Conservation (phyloP, 495 filamentous ascomycete species). For the Hypoxylon fuscum region DNA sequence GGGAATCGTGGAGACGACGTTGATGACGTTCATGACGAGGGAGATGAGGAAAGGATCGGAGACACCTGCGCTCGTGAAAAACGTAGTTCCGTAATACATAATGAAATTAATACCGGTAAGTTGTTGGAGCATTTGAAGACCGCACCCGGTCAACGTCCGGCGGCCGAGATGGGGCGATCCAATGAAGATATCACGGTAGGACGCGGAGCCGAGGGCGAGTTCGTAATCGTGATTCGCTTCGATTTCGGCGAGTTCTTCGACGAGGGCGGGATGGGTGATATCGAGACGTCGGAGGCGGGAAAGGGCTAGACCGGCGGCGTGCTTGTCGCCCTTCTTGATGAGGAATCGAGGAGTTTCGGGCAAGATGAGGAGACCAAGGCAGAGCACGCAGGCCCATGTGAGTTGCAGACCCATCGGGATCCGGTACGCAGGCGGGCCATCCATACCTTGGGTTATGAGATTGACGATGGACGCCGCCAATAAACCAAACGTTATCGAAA, state of each 20-base stretch:
- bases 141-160: conserved; percentile 63
- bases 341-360: conserved; percentile 90
- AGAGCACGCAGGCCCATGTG: conserved; percentile 81
- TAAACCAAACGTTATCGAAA: conserved; percentile 87
- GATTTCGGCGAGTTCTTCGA: conserved; percentile 87
- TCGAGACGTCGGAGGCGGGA: conserved; percentile 80
- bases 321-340: conserved; percentile 78
- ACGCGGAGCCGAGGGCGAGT: conserved; percentile 74
- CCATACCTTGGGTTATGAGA: conserved; percentile 73
- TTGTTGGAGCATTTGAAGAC: conserved; percentile 68
- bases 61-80: conserved; percentile 74
- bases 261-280: conserved; percentile 74
- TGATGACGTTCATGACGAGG: conserved; percentile 80
- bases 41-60: conserved; percentile 72
- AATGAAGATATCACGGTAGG: conserved; percentile 76
- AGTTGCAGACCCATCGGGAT: conserved; percentile 90
- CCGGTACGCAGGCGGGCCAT: conserved; percentile 74
- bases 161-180: conserved; percentile 66
- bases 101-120: conserved; percentile 67
- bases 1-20: conserved; percentile 76
- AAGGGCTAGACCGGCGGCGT: conserved; percentile 75
- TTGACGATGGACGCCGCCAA: conserved; percentile 85
- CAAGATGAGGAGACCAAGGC: conserved; percentile 75
- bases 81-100: conserved; percentile 82
- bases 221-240: conserved; percentile 91